A percentile compares a stretch with the other conserved stretches of the same genome.
These are phyloP conservation scores for Pythium sukuiense DNA, from an alignment of 352 stramenopile species.

Conservation along the genomic window DNA sequence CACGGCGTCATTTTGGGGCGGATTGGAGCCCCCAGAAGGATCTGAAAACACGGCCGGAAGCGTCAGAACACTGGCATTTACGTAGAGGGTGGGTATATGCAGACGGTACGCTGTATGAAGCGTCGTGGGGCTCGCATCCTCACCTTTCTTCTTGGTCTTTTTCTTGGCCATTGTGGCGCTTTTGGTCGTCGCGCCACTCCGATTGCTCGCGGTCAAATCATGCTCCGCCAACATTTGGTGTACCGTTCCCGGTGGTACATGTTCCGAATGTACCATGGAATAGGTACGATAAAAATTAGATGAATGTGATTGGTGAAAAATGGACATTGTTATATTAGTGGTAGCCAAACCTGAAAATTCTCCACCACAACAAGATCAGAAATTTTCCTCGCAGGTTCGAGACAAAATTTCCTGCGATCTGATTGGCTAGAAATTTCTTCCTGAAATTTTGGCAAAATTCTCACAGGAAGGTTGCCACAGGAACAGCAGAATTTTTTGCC, in stretches of 20 bases:
- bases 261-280: conserved; percentile 6
- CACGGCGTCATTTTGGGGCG: conserved; percentile 1
- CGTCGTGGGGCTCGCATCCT: neutral
- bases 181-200: conserved; percentile 1
- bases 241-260: neutral
- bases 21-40: conserved; percentile 5
- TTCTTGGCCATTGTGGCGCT: conserved; percentile 58
- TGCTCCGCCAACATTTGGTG: conserved; percentile 5
- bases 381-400: no score
- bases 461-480: no score
- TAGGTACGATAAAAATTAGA: conserved; percentile 1
- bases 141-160: conserved; percentile 78
- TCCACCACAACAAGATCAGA: no score
- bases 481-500: no score
- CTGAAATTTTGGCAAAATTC: no score
- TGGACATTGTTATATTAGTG: neutral
- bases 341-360: no score
- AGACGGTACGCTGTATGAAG: neutral
- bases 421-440: no score
- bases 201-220: conserved; percentile 16
- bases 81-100: neutral
- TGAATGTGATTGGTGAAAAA: conserved; percentile 13
- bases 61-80: conserved; percentile 1
- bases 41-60: conserved; percentile 16
- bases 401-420: no score